These are phyloP conservation scores for Elsinoe perseae DNA, from an alignment of 2,329 filamentous ascomycete genomes.

Conservation along the genomic window DNA sequence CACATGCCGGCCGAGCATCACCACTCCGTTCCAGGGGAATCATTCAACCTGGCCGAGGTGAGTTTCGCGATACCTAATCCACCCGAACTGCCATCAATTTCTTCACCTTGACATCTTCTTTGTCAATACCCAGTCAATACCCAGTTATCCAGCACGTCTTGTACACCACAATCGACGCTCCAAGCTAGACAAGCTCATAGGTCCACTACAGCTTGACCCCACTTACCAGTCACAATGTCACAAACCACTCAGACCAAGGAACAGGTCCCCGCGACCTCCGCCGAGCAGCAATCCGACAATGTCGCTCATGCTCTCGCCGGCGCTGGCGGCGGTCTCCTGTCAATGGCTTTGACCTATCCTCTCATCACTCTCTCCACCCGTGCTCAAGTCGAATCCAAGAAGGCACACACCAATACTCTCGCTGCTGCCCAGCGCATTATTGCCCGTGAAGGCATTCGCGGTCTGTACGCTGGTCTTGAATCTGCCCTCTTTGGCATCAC, in stretches of 20 bases:
- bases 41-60: constrained; percentile 11
- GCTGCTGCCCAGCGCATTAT: constrained; percentile 80
- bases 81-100: constrained; percentile 13
- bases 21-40: constrained; percentile 11
- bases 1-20: constrained; percentile 15
- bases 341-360: constrained; percentile 96
- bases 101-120: constrained; percentile 8
- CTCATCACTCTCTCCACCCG: constrained; percentile 95
- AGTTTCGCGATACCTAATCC: constrained; percentile 2
- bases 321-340: constrained; percentile 85
- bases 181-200: neutral
- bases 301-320: constrained; percentile 91
- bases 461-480: constrained; percentile 87
- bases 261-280: constrained; percentile 45
- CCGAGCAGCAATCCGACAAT: constrained; percentile 84
- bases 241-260: constrained; percentile 30
- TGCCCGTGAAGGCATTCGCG: constrained; percentile 78
- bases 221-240: constrained; percentile 30
- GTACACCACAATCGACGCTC: neutral
- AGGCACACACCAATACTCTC: constrained; percentile 75
- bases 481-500: constrained; percentile 95
- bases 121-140: neutral
- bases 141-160: neutral
- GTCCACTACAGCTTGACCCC: neutral
- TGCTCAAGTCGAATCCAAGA: constrained; percentile 94